Evolutionary conservation across 2,329 filamentous ascomycete genomes (phyloP), one percentile per base, ranked within the genome.

Genomic region (Sarocladium brachiariae): DNA sequence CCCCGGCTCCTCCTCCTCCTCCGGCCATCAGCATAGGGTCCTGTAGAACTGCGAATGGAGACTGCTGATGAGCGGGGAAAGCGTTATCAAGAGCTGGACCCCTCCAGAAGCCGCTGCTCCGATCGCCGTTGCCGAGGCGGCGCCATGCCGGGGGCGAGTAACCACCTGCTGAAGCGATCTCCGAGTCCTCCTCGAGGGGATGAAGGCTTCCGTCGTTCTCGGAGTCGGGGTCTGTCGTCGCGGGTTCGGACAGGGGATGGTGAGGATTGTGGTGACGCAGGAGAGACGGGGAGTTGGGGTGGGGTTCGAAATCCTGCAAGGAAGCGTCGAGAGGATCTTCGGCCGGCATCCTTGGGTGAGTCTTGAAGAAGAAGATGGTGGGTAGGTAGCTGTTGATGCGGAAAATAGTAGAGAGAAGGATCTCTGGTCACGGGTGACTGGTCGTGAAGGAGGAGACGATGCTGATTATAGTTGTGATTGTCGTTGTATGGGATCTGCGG

Each of bases 91-190:
- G 67, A 58, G 14, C 76, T 53, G 62, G 62, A n/a, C 61, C 58
- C 58, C 77, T 76, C 76, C 84, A 83, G 63, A 83, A 81, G 55
- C 77, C 77, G 59, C 71, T 77, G 64, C 73, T 78, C 61, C 74
- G 72, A 57, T 74, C 72, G 59, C 77, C 78, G 72, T 80, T 81
- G 69, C 71, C 74, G 65, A 81, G 76, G 57, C 77, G 76, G 61
- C 76, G 72, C 78, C 78, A 82, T 45, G 78, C 78, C 55, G 78
- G 78, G 51, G 78, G 78, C 60, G 75, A 80, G 70, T 77, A 82
- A 55, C 77, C 77, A 72, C 76, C 76, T 60, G 56, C 71, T 62
- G 77, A 81, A 60, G 55, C 67, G 58, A 56, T 62, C 57, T 71
- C 75, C 67, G 66, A 70, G 37, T 69, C 74, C 68, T 58, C 58